Conservation (phyloP, 2,329 filamentous ascomycete genomes). For the Penicillium sp. region DNA sequence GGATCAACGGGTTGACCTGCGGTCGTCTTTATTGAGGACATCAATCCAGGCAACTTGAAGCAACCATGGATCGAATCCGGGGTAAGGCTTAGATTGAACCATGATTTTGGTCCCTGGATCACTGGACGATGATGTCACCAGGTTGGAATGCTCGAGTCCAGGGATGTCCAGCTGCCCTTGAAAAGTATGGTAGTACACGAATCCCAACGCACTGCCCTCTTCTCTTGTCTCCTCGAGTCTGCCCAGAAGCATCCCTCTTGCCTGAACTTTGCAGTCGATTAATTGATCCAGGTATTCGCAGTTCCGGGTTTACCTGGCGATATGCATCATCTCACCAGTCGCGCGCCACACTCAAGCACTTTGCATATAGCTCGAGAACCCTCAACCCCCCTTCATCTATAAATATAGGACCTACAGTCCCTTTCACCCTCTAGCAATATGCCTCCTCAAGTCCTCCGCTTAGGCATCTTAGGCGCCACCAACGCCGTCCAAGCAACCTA, state of each 20-base stretch:
- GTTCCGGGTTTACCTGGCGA: background rate
- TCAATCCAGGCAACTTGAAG: background rate
- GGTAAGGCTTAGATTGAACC: background rate
- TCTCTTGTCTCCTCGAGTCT: background rate
- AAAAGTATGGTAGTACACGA: background rate
- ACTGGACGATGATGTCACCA: conserved; percentile 3
- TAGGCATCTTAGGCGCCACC: conserved; percentile 38
- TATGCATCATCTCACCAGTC: background rate
- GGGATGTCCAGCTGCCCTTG: background rate
- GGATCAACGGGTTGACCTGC: background rate
- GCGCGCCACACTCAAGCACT: background rate
- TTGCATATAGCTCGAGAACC: background rate
- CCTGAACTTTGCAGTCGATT: background rate
- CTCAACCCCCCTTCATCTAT: no score
- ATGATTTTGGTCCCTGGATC: background rate
- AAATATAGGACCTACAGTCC: background rate
- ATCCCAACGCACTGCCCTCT: background rate
- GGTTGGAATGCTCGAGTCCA: background rate
- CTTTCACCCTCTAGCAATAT: conserved; percentile 9
- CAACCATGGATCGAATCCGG: background rate
- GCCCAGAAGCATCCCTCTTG: background rate
- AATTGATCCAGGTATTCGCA: background rate
- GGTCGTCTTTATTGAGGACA: background rate
- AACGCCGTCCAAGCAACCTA: conserved; percentile 53
- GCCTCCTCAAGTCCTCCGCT: conserved; percentile 26